Base-by-base conservation (phyloP, 2,329 filamentous ascomycete species). In the Talaromyces sp. region DNA sequence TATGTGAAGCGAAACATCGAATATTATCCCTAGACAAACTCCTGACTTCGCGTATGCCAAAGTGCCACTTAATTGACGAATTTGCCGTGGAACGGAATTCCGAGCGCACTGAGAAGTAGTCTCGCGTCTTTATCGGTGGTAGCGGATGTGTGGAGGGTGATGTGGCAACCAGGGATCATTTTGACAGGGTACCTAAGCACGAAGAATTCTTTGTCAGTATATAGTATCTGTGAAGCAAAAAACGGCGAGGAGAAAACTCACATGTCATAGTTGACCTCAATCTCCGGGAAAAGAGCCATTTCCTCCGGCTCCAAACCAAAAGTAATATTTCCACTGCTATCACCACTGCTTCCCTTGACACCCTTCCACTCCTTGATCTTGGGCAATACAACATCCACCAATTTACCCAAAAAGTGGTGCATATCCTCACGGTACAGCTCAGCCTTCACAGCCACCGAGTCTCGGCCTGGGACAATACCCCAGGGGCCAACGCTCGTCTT, bases 311-410 rank as follows among this genome's bases (percentile, higher is more conserved):
- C 85, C 71, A 99, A 83, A 70, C 95, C 95, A 77, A 93, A 94
- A 10, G 84, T 85, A 70, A 99, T 85, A 77, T 98, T 97, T 43
- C 95, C 95, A 67, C 90, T 89, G 73, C 88, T 89, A 77, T 99
- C 95, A 73, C 95, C 95, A 45, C 91, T 91, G 50, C 82, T 86
- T 58, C 87, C 88, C 70, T 86, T 86, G n/a, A 91, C 83, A 66
- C 95, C 95, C 64, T 86, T 87, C 90, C 92, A 99, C 71, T 99
- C 95, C 84, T 98, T 99, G 79, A 99, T 96, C 74, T 89, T 91
- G 45, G 95, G 95, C 75, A 98, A 85, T 6, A 99, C 93, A 9
- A 98, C 83, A 75, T 96, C 92, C 63, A 98, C 84, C 70, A 93
- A 83, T 82, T 97, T 97, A 73, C 94, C 90, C 52, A 99, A 75